A percentile compares a stretch with the other conserved stretches of the same genome.
These are phyloP conservation scores for Alternaria brassicae DNA, from an alignment of 2,329 filamentous ascomycete species.

Conservation along the genomic window DNA sequence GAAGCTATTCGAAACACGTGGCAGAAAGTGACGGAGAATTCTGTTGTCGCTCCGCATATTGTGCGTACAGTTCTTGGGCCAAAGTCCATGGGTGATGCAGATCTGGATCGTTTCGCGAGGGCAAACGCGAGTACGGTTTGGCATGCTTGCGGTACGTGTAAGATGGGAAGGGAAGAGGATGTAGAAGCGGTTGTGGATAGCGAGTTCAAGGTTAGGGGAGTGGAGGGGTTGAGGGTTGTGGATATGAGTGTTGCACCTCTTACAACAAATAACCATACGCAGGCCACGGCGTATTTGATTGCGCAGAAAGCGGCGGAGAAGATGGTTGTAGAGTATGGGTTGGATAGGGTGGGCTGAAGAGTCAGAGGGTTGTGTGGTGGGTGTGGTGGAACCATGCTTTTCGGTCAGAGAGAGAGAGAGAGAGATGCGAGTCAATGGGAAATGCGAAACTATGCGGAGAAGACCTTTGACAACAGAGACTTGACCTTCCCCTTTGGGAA, in stretches of 20 bases:
- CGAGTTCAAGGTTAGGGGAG: conserved; percentile 48
- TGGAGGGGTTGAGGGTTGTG: conserved; percentile 49
- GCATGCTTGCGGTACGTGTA: conserved; percentile 49
- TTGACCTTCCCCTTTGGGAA: neutral
- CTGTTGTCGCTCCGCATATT: conserved; percentile 60
- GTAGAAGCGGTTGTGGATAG: conserved; percentile 48
- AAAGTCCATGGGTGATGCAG: conserved; percentile 57
- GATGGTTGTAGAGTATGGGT: conserved; percentile 39
- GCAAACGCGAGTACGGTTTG: conserved; percentile 43
- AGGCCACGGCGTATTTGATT: conserved; percentile 46
- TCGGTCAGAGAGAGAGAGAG: neutral
- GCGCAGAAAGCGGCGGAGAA: conserved; percentile 46
- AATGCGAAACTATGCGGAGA: neutral
- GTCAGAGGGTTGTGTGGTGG: neutral
- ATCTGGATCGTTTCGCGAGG: conserved; percentile 53
- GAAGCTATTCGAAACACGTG: conserved; percentile 50
- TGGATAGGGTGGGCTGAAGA: conserved; percentile 15
- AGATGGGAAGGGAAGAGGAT: conserved; percentile 48
- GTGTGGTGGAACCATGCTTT: neutral
- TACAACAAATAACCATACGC: conserved; percentile 47
- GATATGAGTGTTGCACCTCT: conserved; percentile 48
- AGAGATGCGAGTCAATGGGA: neutral
- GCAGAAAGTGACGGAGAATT: conserved; percentile 54
- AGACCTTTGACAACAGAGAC: neutral
- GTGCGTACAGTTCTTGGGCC: conserved; percentile 54